A percentile compares a stretch with the other conserved stretches of the same genome.
These are phyloP conservation scores for Annulohypoxylon moriforme DNA, from an alignment of 495 filamentous ascomycete species.

Conservation along the genomic window DNA sequence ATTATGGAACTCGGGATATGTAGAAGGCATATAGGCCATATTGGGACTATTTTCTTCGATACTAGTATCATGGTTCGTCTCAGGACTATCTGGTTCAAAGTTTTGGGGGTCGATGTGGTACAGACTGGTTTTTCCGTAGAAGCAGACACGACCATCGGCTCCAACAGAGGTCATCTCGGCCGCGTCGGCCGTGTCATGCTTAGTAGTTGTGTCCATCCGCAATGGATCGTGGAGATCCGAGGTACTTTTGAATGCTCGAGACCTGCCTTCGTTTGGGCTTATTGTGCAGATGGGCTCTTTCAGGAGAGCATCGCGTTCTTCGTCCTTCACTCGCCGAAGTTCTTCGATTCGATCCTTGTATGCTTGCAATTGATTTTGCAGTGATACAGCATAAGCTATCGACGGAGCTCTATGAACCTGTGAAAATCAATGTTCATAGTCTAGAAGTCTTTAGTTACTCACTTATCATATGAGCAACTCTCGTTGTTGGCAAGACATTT, in stretches of 20 bases:
- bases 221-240: background rate
- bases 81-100: constrained; percentile 14
- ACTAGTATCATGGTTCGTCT: constrained; percentile 3
- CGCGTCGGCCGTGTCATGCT: background rate
- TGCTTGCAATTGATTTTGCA: constrained; percentile 13
- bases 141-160: constrained; percentile 16
- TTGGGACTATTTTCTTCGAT: background rate
- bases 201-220: background rate
- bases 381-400: constrained; percentile 10
- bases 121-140: constrained; percentile 27
- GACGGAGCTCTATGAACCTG: constrained; percentile 10
- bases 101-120: constrained; percentile 23
- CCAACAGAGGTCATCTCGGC: constrained; percentile 21
- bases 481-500: constrained; percentile 19
- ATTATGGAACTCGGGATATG: background rate
- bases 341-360: constrained; percentile 16
- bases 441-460: background rate
- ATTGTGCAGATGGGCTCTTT: constrained; percentile 16
- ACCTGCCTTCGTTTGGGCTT: constrained; percentile 21
- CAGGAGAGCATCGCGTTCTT: constrained; percentile 16
- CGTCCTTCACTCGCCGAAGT: constrained; percentile 10
- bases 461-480: constrained; percentile 21
- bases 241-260: constrained; percentile 4
- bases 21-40: constrained; percentile 3
- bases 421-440: background rate